Conservation (phyloP, 352 stramenopile species). For the Phytophthora macrochlamydospora region DNA sequence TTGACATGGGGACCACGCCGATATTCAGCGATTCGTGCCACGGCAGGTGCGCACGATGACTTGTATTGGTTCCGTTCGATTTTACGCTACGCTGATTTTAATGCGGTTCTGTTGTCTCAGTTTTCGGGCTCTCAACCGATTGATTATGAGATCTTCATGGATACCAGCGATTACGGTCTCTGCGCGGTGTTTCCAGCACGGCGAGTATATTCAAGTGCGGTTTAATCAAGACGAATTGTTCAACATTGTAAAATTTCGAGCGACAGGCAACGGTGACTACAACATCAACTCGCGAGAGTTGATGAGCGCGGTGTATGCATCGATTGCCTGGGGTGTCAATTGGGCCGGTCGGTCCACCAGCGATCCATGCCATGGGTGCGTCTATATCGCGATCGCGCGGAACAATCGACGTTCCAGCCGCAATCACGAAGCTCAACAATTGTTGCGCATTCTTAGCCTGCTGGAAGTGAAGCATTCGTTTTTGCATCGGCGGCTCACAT, state of each 20-base stretch:
- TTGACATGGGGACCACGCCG: neutral
- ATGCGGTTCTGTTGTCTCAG: neutral
- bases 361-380: slow-evolving; percentile 1
- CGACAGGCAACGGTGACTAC: slow-evolving; percentile 3
- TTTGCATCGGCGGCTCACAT: slow-evolving; percentile 14
- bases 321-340: neutral
- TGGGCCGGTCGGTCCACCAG: no score
- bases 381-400: slow-evolving; percentile 14
- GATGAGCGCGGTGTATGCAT: slow-evolving; percentile 18
- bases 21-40: neutral
- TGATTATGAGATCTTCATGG: slow-evolving; percentile 14
- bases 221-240: slow-evolving; percentile 6
- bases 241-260: slow-evolving; percentile 1
- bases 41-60: neutral
- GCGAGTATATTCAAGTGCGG: slow-evolving; percentile 5
- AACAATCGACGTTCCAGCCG: slow-evolving; percentile 8
- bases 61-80: slow-evolving; percentile 7
- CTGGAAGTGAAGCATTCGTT: slow-evolving; percentile 15
- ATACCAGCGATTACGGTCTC: slow-evolving; percentile 18
- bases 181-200: slow-evolving; percentile 16
- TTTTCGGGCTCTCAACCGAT: slow-evolving; percentile 1
- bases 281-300: slow-evolving; percentile 24
- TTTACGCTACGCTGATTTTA: neutral
- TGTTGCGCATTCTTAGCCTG: slow-evolving; percentile 10
- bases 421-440: slow-evolving; percentile 14